Evolutionary conservation across 1,284 basidiomycete species (phyloP).

Genomic region (Pseudozyma flocculosa): DNA sequence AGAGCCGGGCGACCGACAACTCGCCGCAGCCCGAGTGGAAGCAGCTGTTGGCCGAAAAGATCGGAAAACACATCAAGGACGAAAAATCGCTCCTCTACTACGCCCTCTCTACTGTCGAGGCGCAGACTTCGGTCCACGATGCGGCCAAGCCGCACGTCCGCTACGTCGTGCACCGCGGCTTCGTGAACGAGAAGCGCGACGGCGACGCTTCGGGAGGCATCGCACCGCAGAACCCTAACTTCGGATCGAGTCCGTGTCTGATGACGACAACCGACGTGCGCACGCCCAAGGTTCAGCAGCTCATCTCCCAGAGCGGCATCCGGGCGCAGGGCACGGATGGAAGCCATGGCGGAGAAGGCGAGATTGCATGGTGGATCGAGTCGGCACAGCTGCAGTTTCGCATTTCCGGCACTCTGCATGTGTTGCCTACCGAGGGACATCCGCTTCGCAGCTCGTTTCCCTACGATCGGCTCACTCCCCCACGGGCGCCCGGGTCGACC

Average conservation of each 20-base stretch:
- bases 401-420: constrained; percentile 54
- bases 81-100: constrained; percentile 53
- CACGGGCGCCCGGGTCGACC: constrained; percentile 9
- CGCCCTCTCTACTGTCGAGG: constrained; percentile 45
- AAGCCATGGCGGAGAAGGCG: constrained; percentile 36
- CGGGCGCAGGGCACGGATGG: constrained; percentile 18
- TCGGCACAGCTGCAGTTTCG: constrained; percentile 56
- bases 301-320: constrained; percentile 32
- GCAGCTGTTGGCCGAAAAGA: constrained; percentile 32
- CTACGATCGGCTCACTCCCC: constrained; percentile 28
- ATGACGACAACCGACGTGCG: constrained; percentile 58
- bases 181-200: constrained; percentile 57
- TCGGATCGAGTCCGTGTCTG: constrained; percentile 47
- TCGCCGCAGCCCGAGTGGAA: constrained; percentile 51
- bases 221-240: constrained; percentile 34
- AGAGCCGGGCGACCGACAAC: constrained; percentile 29
- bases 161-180: constrained; percentile 59
- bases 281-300: constrained; percentile 56
- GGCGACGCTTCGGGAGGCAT: constrained; percentile 35
- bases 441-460: constrained; percentile 31
- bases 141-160: constrained; percentile 40
- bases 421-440: constrained; percentile 44
- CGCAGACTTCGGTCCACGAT: constrained; percentile 33
- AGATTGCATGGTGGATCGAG: constrained; percentile 59
- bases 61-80: constrained; percentile 41